Conservation (phyloP, 257 asterid genomes). For the Solanum peruvianum region DNA sequence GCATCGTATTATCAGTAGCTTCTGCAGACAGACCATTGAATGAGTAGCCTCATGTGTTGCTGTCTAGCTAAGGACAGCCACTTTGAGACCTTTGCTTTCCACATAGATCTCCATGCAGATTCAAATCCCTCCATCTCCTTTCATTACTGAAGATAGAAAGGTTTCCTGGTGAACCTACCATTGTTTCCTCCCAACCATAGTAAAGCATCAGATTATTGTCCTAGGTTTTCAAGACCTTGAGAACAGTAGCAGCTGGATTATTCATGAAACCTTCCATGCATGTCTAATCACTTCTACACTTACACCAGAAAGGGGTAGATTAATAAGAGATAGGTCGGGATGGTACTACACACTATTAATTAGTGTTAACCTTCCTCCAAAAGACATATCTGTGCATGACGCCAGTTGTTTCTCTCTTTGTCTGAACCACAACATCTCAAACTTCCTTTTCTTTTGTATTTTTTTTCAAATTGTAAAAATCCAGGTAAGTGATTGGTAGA, state of each 20-base stretch:
- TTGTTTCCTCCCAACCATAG: not conserved
- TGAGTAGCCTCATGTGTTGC: not conserved
- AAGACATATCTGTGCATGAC: not conserved
- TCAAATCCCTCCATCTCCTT: not conserved
- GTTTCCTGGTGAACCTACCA: not conserved
- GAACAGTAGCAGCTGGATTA: not conserved
- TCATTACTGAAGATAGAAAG: not conserved
- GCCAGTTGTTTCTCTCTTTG: not conserved
- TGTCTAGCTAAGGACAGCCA: not conserved
- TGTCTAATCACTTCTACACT: not conserved
- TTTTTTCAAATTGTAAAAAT: not conserved
- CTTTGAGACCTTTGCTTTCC: not conserved
- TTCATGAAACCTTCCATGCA: not conserved
- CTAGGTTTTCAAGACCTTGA: not conserved
- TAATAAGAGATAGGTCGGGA: not conserved
- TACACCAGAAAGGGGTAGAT: not conserved
- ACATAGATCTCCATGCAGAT: not conserved
- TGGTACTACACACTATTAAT: not conserved
- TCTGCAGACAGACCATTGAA: not conserved
- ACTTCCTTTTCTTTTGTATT: not conserved
- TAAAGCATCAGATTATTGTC: not conserved
- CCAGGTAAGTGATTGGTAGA: not conserved
- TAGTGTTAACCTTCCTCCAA: not conserved
- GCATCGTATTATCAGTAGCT: not conserved
- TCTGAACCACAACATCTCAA: not conserved